Evolutionary conservation across 768 basidiomycete genomes (phyloP).

Genomic region (Kwoniella sp.): DNA sequence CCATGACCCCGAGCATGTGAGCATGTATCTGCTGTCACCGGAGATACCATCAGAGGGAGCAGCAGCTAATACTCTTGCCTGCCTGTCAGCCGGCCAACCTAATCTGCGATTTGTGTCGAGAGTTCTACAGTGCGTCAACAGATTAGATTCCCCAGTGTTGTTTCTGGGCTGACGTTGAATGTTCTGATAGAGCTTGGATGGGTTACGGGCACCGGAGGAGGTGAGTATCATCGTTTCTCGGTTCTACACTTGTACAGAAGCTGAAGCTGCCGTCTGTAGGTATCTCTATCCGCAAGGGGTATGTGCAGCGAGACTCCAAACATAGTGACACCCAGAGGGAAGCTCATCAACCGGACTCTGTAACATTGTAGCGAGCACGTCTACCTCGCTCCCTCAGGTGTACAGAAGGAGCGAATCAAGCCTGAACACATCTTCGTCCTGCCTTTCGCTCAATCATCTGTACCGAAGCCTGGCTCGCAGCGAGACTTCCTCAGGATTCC

Average conservation of each 20-base stretch:
- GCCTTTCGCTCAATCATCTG: slow-evolving; percentile 67
- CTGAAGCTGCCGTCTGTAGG: slow-evolving; percentile 57
- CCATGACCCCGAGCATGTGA: slow-evolving; percentile 59
- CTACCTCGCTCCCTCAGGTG: slow-evolving; percentile 83
- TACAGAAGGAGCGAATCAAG: slow-evolving; percentile 84
- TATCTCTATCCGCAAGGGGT: slow-evolving; percentile 73
- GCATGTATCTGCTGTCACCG: background rate
- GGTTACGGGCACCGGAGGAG: slow-evolving; percentile 82
- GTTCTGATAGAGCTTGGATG: slow-evolving; percentile 65
- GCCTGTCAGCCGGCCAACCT: slow-evolving; percentile 72
- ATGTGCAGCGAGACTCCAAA: slow-evolving; percentile 33
- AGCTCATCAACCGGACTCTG: background rate
- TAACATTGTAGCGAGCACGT: slow-evolving; percentile 65
- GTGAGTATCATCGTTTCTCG: slow-evolving; percentile 25
- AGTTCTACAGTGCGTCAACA: slow-evolving; percentile 65
- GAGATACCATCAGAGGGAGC: background rate
- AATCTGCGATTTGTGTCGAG: slow-evolving; percentile 79
- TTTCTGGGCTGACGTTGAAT: slow-evolving; percentile 2
- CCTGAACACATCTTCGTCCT: slow-evolving; percentile 85
- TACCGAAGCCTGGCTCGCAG: slow-evolving; percentile 66
- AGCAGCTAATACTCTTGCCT: slow-evolving; percentile 5
- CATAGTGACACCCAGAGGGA: background rate
- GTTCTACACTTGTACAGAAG: background rate
- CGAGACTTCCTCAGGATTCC: slow-evolving; percentile 79
- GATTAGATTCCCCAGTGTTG: background rate